A percentile compares a stretch with the other conserved stretches of the same genome.
These are phyloP conservation scores for Epichloe sibirici DNA, from an alignment of 2,329 filamentous ascomycete species.

Conservation along the genomic window DNA sequence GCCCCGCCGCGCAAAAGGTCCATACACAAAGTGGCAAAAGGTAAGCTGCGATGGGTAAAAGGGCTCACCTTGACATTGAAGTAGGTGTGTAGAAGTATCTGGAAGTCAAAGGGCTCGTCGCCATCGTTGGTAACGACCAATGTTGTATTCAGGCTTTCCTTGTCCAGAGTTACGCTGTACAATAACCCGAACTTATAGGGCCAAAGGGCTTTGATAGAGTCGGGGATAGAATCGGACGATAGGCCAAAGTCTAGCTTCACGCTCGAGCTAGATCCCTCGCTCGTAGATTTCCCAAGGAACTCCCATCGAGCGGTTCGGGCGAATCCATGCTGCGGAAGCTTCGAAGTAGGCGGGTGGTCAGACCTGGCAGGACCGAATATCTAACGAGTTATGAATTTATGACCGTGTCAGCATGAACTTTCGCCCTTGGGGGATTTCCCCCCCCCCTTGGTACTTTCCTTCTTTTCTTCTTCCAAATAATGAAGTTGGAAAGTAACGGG, in stretches of 20 bases:
- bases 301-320: slow-evolving; percentile 86
- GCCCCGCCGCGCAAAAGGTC: not conserved
- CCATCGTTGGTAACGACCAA: slow-evolving; percentile 86
- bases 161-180: slow-evolving; percentile 80
- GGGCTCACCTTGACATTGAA: slow-evolving; percentile 60
- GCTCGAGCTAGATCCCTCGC: slow-evolving; percentile 43
- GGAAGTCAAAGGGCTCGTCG: slow-evolving; percentile 72
- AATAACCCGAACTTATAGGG: slow-evolving; percentile 78
- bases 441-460: not conserved
- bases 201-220: slow-evolving; percentile 62
- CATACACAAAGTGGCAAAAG: not conserved
- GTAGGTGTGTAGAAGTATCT: slow-evolving; percentile 86
- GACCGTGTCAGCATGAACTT: not conserved
- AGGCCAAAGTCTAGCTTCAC: slow-evolving; percentile 96
- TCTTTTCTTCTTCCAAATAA: not conserved
- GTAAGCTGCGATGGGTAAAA: not conserved
- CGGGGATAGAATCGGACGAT: slow-evolving; percentile 57
- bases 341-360: slow-evolving; percentile 61
- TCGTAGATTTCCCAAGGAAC: slow-evolving; percentile 71
- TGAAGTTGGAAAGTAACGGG: not conserved
- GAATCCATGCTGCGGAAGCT: slow-evolving; percentile 88
- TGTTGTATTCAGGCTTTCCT: slow-evolving; percentile 63
- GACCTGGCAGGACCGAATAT: slow-evolving; percentile 77
- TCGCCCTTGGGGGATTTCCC: not conserved
- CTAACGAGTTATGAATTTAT: slow-evolving; percentile 27